Conservation (phyloP, 352 stramenopile species). For the Thalassiosira hispida region DNA sequence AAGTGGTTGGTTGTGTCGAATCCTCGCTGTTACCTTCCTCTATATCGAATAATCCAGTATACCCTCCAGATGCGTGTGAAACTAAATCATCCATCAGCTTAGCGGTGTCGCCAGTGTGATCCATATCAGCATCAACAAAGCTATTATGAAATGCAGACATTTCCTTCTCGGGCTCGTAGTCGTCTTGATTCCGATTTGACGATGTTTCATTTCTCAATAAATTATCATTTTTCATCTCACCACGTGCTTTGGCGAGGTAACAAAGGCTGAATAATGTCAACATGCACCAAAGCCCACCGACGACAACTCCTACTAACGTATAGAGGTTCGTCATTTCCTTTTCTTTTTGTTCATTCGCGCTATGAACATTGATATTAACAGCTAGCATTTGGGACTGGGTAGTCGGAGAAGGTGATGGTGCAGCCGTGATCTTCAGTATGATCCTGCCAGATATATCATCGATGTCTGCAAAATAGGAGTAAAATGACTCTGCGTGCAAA, state of each 20-base stretch:
- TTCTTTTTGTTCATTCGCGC: background rate
- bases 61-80: background rate
- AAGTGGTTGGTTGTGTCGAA: background rate
- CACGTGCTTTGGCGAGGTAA: constrained; percentile 5
- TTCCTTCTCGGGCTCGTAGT: background rate
- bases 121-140: background rate
- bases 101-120: background rate
- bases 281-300: constrained; percentile 7
- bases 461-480: constrained; percentile 8
- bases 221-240: constrained; percentile 20
- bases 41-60: background rate
- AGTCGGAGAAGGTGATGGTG: constrained; percentile 11
- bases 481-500: constrained; percentile 8
- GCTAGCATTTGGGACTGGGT: constrained; percentile 6
- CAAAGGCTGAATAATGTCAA: constrained; percentile 22
- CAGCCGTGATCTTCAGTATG: background rate
- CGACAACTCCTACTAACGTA: background rate
- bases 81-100: background rate
- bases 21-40: background rate
- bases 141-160: background rate
- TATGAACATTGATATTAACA: background rate
- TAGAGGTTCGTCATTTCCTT: background rate
- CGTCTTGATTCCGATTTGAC: background rate
- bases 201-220: background rate
- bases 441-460: constrained; percentile 3